phyloP scores from a whole-genome alignment of 2,329 filamentous ascomycete genomes.

The Beauveria sp. region DNA sequence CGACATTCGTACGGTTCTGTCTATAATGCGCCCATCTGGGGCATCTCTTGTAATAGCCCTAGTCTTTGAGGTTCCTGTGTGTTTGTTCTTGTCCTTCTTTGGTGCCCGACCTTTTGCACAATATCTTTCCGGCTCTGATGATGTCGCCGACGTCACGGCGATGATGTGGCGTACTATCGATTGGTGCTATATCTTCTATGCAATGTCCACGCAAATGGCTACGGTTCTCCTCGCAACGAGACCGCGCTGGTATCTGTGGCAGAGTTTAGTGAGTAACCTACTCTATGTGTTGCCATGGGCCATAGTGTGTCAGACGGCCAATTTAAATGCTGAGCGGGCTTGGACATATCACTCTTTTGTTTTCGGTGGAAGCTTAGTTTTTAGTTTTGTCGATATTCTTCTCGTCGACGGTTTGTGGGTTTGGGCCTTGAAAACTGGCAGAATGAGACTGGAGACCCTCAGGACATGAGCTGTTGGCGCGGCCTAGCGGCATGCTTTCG shows the following conservation, averaged over 20 bases:
- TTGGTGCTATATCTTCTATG: slow-evolving; percentile 66
- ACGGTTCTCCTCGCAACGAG: slow-evolving; percentile 56
- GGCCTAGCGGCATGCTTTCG: background rate
- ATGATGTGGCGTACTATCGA: slow-evolving; percentile 59
- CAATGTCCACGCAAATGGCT: slow-evolving; percentile 56
- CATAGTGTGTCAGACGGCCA: slow-evolving; percentile 47
- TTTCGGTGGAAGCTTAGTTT: slow-evolving; percentile 62
- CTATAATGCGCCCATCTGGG: slow-evolving; percentile 45
- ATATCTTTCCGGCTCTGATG: slow-evolving; percentile 50
- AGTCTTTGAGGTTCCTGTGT: slow-evolving; percentile 52
- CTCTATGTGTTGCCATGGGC: slow-evolving; percentile 66
- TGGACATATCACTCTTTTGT: slow-evolving; percentile 62
- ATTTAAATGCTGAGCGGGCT: slow-evolving; percentile 44
- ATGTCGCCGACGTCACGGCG: slow-evolving; percentile 52
- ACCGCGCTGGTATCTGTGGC: slow-evolving; percentile 60
- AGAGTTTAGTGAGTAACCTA: slow-evolving; percentile 59
- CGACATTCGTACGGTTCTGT: slow-evolving; percentile 16
- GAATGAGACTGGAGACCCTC: slow-evolving; percentile 31
- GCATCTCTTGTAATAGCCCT: slow-evolving; percentile 46
- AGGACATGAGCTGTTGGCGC: slow-evolving; percentile 14
- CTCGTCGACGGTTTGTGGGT: slow-evolving; percentile 44
- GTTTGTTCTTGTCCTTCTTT: slow-evolving; percentile 52
- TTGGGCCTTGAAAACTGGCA: slow-evolving; percentile 39
- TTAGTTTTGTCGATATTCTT: slow-evolving; percentile 53
- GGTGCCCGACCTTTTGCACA: slow-evolving; percentile 54